Conservation (phyloP, 257 asterid species). For the Vinca minor region DNA sequence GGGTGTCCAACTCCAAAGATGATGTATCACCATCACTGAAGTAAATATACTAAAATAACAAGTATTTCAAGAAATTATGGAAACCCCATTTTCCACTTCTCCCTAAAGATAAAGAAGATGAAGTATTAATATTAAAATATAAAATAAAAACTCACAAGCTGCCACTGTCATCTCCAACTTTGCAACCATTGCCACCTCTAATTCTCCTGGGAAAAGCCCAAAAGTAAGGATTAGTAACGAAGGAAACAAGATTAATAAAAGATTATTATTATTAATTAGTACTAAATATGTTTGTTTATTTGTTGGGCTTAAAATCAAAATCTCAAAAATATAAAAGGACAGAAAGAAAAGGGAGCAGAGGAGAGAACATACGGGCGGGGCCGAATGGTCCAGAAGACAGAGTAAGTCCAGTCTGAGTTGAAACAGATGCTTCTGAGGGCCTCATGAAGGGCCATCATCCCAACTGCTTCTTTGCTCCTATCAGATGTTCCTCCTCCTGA, state of each 20-base stretch:
- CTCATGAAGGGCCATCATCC: constrained; percentile 99
- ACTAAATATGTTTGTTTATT: too few relatives aligned
- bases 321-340: neutral
- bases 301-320: constrained; percentile 1
- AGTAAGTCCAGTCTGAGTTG: constrained; percentile 98
- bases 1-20: constrained; percentile 8
- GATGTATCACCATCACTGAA: too few relatives aligned
- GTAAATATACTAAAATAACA: too few relatives aligned
- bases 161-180: constrained; percentile 96
- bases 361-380: constrained; percentile 74
- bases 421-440: constrained; percentile 93
- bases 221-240: constrained; percentile 7
- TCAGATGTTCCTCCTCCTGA: constrained; percentile 73
- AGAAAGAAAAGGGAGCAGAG: neutral
- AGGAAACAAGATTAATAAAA: neutral
- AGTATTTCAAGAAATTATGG: constrained; percentile 2
- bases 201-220: constrained; percentile 60
- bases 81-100: neutral
- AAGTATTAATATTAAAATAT: too few relatives aligned
- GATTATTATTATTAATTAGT: too few relatives aligned
- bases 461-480: constrained; percentile 99
- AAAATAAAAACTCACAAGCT: constrained; percentile 91
- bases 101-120: neutral
- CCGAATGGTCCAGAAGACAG: constrained; percentile 99
- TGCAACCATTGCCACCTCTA: constrained; percentile 95